Base-by-base conservation (phyloP, 495 filamentous ascomycete species). In the Penicillium coffeae region DNA sequence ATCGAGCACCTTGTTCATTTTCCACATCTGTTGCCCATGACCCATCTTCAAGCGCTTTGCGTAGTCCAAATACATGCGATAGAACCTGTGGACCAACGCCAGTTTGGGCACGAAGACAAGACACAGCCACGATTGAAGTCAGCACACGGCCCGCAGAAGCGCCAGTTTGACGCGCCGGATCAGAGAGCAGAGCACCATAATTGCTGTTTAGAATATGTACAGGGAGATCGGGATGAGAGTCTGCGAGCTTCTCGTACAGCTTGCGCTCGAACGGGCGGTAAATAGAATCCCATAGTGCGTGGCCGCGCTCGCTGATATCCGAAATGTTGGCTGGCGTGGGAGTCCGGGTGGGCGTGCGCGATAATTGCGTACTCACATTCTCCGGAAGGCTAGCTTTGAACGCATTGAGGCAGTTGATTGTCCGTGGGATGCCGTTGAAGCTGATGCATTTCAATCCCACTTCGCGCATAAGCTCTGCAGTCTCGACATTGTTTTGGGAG, bases 371-470 rank as follows among this genome's bases (percentile, higher is more conserved):
- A n/a, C 21, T 19, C 39, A 65, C 47, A 8, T 45, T 39, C 2
- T 60, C 37, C 0, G 85, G 83, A 5, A 85, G 73, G 33, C 65
- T 68, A 33, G 68, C 59, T 37, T 71, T 73, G 74, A 91, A 90
- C 43, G 80, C 80, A 55, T 75, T 77, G 0, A 91, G 80, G 52
- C 75, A 80, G 73, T 91, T 91, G 64, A 91, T 91, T 39, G 81
- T 86, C 45, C 87, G 80, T 3, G 87, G 87, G 56, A 91, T 86
- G 33, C 87, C 87, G 66, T 91, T 91, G 75, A 91, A 89, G 37
- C 79, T 81, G 60, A 91, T 89, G 65, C 86, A 90, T 63, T 91
- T 91, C 35, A 91, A 74, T 2, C 84, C 87, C 55, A 88, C 76
- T 56, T 89, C 87, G 54, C 87, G 82, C 75, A 91, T 88, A 15